Conservation (phyloP, 495 filamentous ascomycete species). For the Xylaria sp. region DNA sequence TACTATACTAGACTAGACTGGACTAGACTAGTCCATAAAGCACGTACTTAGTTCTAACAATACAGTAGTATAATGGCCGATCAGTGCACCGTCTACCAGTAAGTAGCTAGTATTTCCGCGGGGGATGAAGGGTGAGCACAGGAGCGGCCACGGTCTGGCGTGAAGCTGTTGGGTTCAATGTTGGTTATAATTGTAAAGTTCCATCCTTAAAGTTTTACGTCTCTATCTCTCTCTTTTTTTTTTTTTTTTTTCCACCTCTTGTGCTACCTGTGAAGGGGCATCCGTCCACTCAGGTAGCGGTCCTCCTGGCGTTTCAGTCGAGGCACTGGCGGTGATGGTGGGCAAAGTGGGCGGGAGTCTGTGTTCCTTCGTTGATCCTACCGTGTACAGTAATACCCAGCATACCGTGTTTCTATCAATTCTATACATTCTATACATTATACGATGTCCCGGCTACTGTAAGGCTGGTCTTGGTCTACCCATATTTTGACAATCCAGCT, state of each 20-base stretch:
- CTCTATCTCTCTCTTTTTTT: too few relatives aligned
- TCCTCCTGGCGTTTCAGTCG: conserved; percentile 22
- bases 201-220: too few relatives aligned
- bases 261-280: background rate
- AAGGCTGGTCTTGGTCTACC: background rate
- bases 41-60: too few relatives aligned
- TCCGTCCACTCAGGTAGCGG: background rate
- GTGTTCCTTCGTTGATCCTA: conserved; percentile 17
- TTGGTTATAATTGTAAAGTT: background rate
- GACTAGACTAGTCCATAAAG: background rate
- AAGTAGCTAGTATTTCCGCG: too few relatives aligned
- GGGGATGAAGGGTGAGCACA: too few relatives aligned
- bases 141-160: too few relatives aligned
- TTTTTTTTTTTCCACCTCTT: too few relatives aligned
- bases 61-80: background rate
- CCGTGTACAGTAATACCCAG: conserved; percentile 15
- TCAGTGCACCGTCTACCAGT: too few relatives aligned
- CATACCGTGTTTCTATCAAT: background rate
- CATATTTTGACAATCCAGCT: background rate
- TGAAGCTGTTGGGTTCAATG: too few relatives aligned
- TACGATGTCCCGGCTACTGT: background rate
- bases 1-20: background rate
- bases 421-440: too few relatives aligned
- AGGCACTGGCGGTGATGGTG: conserved; percentile 9
- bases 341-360: background rate